These are phyloP conservation scores for Hirschfeldia incana DNA, from an alignment of 345 rosid species.

Conservation along the genomic window DNA sequence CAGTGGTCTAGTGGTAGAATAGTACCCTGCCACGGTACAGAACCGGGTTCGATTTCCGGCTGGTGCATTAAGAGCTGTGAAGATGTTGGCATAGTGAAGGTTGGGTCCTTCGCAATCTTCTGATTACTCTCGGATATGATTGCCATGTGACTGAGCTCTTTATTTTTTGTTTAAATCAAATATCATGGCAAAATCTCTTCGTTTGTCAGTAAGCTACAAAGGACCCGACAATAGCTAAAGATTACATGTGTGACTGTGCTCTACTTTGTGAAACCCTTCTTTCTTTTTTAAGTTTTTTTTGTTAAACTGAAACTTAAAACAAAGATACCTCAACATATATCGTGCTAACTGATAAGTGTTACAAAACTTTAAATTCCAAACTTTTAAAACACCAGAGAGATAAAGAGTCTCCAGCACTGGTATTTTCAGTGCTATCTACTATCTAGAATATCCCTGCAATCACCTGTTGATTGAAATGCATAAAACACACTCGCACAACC, in stretches of 20 bases:
- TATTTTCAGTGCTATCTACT: constrained; percentile 72
- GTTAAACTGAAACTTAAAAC: no score
- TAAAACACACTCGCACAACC: background rate
- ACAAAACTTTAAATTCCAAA: constrained; percentile 26
- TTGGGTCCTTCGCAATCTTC: no score
- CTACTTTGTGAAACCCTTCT: no score
- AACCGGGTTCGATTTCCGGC: constrained; percentile 59
- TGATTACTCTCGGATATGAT: no score
- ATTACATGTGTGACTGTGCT: no score
- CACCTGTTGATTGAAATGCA: constrained; percentile 52
- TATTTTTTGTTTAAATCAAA: no score
- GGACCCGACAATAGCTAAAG: no score
- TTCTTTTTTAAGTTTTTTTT: no score
- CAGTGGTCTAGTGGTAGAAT: constrained; percentile 57
- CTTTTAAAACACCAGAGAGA: background rate
- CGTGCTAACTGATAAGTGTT: background rate
- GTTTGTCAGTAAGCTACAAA: no score
- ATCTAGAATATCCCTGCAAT: constrained; percentile 96
- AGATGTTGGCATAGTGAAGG: background rate
- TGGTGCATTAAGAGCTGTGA: background rate
- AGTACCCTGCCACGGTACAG: constrained; percentile 74
- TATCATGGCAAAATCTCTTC: no score
- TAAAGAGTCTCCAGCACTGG: constrained; percentile 54
- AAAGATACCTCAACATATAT: background rate
- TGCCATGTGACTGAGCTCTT: no score